phyloP scores from a whole-genome alignment of 768 basidiomycete genomes.

The Mycena crocata region DNA sequence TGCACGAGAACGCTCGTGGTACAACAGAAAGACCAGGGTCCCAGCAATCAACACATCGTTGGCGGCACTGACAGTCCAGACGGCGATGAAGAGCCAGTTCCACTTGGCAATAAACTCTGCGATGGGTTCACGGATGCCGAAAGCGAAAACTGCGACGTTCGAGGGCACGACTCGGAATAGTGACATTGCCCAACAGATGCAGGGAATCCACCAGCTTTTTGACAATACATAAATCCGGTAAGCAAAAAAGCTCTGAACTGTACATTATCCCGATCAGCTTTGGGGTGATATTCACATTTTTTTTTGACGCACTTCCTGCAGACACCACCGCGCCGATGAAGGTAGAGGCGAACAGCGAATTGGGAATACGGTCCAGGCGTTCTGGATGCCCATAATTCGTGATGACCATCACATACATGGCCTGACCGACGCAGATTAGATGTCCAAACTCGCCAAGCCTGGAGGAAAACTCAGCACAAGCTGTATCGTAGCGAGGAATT shows the following conservation, averaged over 20 bases:
- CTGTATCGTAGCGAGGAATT: not conserved
- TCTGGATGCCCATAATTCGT: constrained; percentile 11
- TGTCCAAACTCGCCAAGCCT: constrained; percentile 11
- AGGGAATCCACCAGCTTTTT: not conserved
- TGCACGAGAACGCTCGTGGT: not conserved
- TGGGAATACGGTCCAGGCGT: not conserved
- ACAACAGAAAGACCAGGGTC: constrained; percentile 5
- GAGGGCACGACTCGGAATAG: not conserved
- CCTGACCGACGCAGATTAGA: constrained; percentile 2
- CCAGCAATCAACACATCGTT: constrained; percentile 13
- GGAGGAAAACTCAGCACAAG: not conserved
- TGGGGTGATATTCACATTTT: too few species aligned
- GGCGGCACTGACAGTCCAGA: constrained; percentile 4
- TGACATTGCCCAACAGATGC: constrained; percentile 2
- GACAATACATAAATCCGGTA: constrained; percentile 9
- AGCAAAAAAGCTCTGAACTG: constrained; percentile 20
- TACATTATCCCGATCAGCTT: too few species aligned
- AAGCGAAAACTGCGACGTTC: not conserved
- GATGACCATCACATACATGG: constrained; percentile 9
- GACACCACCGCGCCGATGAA: not conserved
- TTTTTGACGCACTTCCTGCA: not conserved
- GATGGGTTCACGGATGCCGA: not conserved
- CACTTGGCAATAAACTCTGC: not conserved
- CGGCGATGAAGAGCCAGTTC: not conserved
- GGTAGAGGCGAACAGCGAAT: not conserved